Base-by-base conservation (phyloP, 2,329 filamentous ascomycete species). In the Aspergillus ustus region DNA sequence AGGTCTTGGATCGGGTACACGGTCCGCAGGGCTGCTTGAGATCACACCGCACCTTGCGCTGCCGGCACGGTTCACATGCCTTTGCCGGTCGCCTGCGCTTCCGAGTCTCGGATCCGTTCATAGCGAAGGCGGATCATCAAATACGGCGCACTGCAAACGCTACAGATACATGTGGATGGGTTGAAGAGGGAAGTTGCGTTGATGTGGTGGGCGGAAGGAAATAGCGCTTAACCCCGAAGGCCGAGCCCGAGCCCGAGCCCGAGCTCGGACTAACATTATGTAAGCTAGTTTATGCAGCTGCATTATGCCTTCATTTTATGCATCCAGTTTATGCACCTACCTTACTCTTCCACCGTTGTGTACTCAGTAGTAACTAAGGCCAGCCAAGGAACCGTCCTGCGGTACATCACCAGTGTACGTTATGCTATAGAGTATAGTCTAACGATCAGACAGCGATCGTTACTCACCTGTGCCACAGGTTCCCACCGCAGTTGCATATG, bases 21-120 rank as follows among this genome's bases (percentile, higher is more conserved):
- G 68, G 69, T 2, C 66, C 67, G 56, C 72, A 74, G 22, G 71
- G 72, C 17, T 67, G 56, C 40, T 64, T 61, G 19, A 66, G 71
- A 58, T 74, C 71, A 53, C 72, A 74, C 31, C 69, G 67, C 29
- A 74, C 64, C 60, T 74, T 74, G 51, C 71, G 70, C 11, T 64
- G 67, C 28, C 71, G 71, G 48, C 72, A 74, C 58, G 69, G 70
- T 52, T 70, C 67, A 59, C 71, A 74, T 1, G 71, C 66, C 20
- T 69, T 65, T 13, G 69, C 67, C 7, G 70, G 70, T 4, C 71
- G 71, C 15, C 70, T 66, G 55, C 71, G 70, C 56, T 72, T 73
- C 34, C 66, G 67, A n/a, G 65, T 62, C n/a, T 37, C 48, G 25
- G 31, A 8, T 6, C 58, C 52, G n/a, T 58, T n/a, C 60, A 60